phyloP scores from a whole-genome alignment of 306 rosid species.

The Rubus idaeus region DNA sequence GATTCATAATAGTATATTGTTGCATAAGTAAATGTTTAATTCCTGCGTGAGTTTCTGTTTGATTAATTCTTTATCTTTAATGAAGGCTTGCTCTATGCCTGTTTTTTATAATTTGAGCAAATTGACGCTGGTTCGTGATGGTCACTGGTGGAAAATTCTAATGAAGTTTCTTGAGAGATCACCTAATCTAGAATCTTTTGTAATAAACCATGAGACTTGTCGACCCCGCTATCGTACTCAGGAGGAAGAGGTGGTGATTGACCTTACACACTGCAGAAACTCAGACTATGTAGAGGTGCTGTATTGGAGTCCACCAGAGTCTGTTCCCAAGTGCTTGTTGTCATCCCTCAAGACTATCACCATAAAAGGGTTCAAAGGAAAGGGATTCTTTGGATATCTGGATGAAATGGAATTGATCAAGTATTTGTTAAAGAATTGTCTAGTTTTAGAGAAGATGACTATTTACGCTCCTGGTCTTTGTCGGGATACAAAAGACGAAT shows the following conservation, averaged over 20 bases:
- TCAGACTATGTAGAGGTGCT: not conserved
- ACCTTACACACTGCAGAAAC: not conserved
- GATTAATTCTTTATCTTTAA: not conserved
- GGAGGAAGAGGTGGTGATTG: not conserved
- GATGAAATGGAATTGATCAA: not conserved
- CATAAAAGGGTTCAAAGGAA: not conserved
- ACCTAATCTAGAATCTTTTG: not conserved
- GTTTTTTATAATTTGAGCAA: not conserved
- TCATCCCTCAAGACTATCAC: not conserved
- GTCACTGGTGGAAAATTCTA: not conserved
- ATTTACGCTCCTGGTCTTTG: not conserved
- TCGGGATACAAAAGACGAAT: not conserved
- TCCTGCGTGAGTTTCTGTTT: not conserved
- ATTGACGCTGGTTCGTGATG: not conserved
- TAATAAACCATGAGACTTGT: not conserved
- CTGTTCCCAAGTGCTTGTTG: slow-evolving; percentile 3
- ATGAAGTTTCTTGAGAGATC: not conserved
- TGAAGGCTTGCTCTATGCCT: not conserved
- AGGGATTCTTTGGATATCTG: not conserved
- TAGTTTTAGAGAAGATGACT: slow-evolving; percentile 2
- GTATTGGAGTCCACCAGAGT: not conserved
- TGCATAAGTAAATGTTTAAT: not conserved
- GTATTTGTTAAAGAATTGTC: not conserved
- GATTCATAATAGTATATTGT: not conserved
- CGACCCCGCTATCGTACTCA: not conserved